phyloP scores from a whole-genome alignment of 2,329 filamentous ascomycete species.

The Arthrobotrys pseudoclavata region DNA sequence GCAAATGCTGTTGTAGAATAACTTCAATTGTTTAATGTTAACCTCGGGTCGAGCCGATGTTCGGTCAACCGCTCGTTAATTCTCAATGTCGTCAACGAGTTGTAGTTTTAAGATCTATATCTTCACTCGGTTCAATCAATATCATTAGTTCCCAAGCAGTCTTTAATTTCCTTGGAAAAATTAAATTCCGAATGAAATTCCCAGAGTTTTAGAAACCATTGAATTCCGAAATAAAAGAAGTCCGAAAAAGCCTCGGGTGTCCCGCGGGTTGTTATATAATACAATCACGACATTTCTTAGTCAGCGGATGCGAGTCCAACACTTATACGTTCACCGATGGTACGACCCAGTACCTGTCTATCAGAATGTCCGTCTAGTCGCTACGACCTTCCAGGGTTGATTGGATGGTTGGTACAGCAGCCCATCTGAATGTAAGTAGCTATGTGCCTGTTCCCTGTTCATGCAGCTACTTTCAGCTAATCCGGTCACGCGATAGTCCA shows the following conservation, averaged over 20 bases:
- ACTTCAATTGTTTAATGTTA: background rate
- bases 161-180: background rate
- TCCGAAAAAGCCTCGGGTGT: conserved; percentile 8
- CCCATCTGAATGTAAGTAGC: no score
- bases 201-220: conserved; percentile 7
- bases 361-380: background rate
- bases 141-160: background rate
- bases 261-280: conserved; percentile 38
- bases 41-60: conserved; percentile 16
- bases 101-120: background rate
- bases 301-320: conserved; percentile 4
- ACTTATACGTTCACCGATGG: no score
- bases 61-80: conserved; percentile 16
- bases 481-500: conserved; percentile 51
- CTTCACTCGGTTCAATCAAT: conserved; percentile 14
- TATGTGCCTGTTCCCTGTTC: conserved; percentile 21
- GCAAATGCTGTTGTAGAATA: background rate
- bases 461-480: conserved; percentile 7
- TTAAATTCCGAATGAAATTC: background rate
- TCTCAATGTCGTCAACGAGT: no score
- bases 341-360: no score
- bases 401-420: background rate
- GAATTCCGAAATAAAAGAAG: conserved; percentile 12
- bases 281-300: conserved; percentile 39
- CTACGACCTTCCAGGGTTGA: background rate